Percentiles rank a stretch among this genome's conserved stretches.
phyloP scores from a whole-genome alignment of 352 stramenopile species.

The Peronospora belbahrii region DNA sequence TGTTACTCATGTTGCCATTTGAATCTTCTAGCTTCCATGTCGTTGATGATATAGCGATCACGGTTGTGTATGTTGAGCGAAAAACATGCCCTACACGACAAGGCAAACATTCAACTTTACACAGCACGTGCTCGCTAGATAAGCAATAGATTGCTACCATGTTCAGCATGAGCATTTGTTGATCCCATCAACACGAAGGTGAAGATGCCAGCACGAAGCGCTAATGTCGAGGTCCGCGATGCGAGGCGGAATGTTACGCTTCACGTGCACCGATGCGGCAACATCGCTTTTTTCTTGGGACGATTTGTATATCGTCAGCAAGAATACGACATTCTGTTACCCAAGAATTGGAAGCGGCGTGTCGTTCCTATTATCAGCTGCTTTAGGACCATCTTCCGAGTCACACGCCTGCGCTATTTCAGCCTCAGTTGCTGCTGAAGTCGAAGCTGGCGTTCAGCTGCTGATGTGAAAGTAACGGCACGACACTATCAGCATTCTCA shows the following conservation, averaged over 20 bases:
- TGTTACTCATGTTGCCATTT: constrained; percentile 8
- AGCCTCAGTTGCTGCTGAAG: constrained; percentile 42
- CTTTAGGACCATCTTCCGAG: constrained; percentile 2
- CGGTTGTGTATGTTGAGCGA: constrained; percentile 50
- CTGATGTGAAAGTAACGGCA: constrained; percentile 52
- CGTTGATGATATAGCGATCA: constrained; percentile 6
- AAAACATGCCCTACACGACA: constrained; percentile 36
- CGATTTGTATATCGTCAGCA: neutral
- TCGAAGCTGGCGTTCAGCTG: constrained; percentile 69
- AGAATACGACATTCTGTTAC: neutral
- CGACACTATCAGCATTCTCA: constrained; percentile 11
- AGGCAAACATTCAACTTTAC: constrained; percentile 55
- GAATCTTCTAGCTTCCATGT: constrained; percentile 8
- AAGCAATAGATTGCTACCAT: constrained; percentile 63
- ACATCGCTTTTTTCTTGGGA: neutral
- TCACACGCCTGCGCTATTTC: constrained; percentile 16
- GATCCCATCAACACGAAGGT: constrained; percentile 49
- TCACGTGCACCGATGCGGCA: constrained; percentile 1
- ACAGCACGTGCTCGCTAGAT: constrained; percentile 54
- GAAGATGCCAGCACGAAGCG: constrained; percentile 40
- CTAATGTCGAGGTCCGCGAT: constrained; percentile 21
- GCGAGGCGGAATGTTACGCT: constrained; percentile 24
- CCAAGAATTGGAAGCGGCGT: constrained; percentile 5
- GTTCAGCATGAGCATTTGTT: constrained; percentile 76
- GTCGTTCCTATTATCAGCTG: constrained; percentile 4